Base-by-base conservation (phyloP, 2,329 filamentous ascomycete genomes). In the Xylariaceae sp. region DNA sequence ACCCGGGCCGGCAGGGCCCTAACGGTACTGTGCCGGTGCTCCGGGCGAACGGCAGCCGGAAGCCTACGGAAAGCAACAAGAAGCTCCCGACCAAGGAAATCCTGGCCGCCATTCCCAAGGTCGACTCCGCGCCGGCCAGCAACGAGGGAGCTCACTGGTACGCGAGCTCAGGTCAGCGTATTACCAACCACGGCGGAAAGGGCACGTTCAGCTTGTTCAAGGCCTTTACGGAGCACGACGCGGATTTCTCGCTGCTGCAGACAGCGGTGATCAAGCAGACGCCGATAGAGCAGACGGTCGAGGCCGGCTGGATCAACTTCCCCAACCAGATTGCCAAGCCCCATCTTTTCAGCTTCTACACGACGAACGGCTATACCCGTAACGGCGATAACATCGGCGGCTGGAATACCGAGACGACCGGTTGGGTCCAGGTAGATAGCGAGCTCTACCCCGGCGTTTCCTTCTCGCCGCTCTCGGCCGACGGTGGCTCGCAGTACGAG, bases 231-330 rank as follows among this genome's bases (percentile, higher is more conserved):
- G 29, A 56, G 51, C 56, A 9, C 45, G 26, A 6, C 19, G 27
- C 43, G 34, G 58, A 60, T 39, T 60, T 60, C 56, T 60, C 58
- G 4, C 58, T 60, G 1, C 53, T 60, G 29, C 58, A 60, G 46
- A 58, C 56, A 7, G 58, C 58, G 12, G 53, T 60, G 4, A 53
- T 56, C 56, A 6, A 31, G 47, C 29, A 40, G 58, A 44, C 1
- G 47, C 50, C 6, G 50, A 56, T 19, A 50, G 53, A 6, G 7
- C 58, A 60, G 56, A 60, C 58, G 2, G 56, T 60, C 37, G 58
- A 60, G 32, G 55, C 53, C 19, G 58, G 58, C 1, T 60, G 58
- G 58, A 60, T 60, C n/a, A 60, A 56, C 56, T 58, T 52, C 39
- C 58, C 53, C 1, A 26, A 46, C 48, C 58, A 60, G 39, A 31